Base-by-base conservation (phyloP, 805 yeast species). In the Pichia exigua region DNA sequence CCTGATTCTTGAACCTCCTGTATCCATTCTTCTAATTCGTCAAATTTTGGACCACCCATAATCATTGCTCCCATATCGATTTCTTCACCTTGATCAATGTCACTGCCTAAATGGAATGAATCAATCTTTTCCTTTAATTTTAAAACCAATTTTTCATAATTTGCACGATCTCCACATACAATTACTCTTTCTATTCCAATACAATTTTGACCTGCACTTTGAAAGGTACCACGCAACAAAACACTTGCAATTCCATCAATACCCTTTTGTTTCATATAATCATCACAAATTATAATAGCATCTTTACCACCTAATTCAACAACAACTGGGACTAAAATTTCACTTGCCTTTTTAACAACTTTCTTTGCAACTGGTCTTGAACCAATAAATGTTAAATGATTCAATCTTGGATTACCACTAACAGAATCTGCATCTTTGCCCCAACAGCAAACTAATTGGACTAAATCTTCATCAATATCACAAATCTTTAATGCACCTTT, bases 261-360 rank as follows among this genome's bases (percentile, higher is more conserved):
- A 4, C 70, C 67, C 28, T 70, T 63, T 27, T 70, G 57, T 57
- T 83, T 81, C 55, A 79, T 72, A 41, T 79, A 85, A 59, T 88
- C 94, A 61, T 92, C 97, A 57, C 94, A 75, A 4, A 91, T 89
- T 48, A 94, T 76, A 21, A 89, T 80, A 0, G 97, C 85, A 66
- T 94, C 99, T 62, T 94, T 94, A 21, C 99, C 99, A 39, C 99
- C 99, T 39, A 94, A 74, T 67, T 94, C 99, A 11, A 89, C 91
- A 22, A 92, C 97, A 43, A 92, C 90, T 0, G 98, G 99, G 0
- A 96, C 92, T 61, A 94, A 73, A n/a, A 87, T 76, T 54, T 80
- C 79, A 44, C 97, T 78, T 2, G 98, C 97, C 42, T 91, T 87
- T 45, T 74, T 76, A 39, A 85, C 83, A 17, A 94, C 96, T 53